Conservation (phyloP, 306 rosid genomes). For the Fagus crenata region DNA sequence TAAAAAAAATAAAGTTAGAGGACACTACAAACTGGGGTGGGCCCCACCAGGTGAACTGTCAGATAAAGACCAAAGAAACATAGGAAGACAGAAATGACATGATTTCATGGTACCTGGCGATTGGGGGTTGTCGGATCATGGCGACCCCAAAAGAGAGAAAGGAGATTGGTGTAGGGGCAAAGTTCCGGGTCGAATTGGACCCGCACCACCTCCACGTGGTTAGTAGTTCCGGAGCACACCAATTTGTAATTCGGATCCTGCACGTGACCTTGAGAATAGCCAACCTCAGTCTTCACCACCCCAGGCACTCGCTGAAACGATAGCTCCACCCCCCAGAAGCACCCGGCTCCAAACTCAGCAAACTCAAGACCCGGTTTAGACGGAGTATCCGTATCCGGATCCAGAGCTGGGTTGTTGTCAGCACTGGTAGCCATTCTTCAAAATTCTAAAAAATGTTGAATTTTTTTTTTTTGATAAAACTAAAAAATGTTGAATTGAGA, state of each 20-base stretch:
- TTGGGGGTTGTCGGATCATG: slow-evolving; percentile 68
- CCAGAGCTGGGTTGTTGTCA: slow-evolving; percentile 41
- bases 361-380: slow-evolving; percentile 55
- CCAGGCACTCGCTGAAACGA: slow-evolving; percentile 70
- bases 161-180: slow-evolving; percentile 53
- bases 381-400: slow-evolving; percentile 58
- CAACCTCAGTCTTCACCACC: slow-evolving; percentile 78
- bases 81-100: neutral
- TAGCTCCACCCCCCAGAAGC: slow-evolving; percentile 88
- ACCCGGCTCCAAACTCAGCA: slow-evolving; percentile 81
- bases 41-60: neutral
- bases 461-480: too few species aligned
- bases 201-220: slow-evolving; percentile 81
- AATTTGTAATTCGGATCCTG: slow-evolving; percentile 59
- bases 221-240: slow-evolving; percentile 63
- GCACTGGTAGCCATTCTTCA: slow-evolving; percentile 24
- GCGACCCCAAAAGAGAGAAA: slow-evolving; percentile 69
- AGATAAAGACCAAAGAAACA: neutral
- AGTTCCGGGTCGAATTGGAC: slow-evolving; percentile 69
- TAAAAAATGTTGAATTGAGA: too few species aligned
- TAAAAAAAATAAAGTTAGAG: too few species aligned
- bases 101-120: slow-evolving; percentile 59
- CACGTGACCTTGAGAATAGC: slow-evolving; percentile 74
- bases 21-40: neutral
- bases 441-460: too few species aligned